Percentiles rank a stretch among this genome's conserved stretches.
phyloP scores from a whole-genome alignment of 208 protist species.

The Herpetomonas muscarum region DNA sequence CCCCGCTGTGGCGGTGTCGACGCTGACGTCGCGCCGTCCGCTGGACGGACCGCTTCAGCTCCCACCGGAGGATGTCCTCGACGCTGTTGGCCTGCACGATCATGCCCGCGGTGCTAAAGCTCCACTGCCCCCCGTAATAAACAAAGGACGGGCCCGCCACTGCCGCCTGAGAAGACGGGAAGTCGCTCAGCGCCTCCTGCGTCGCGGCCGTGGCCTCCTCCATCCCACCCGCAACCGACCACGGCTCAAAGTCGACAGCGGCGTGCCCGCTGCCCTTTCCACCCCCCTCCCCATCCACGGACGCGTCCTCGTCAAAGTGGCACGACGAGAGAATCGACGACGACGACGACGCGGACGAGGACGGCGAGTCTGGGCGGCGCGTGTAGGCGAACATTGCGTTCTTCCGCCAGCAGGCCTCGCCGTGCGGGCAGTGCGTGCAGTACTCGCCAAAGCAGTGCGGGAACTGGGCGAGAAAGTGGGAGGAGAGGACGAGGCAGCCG shows the following conservation, averaged over 20 bases:
- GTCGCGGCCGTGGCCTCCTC: background rate
- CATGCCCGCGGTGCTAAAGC: background rate
- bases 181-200: background rate
- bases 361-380: background rate
- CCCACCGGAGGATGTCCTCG: conserved; percentile 10
- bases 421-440: conserved; percentile 27
- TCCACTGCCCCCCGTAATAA: background rate
- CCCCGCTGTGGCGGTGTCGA: background rate
- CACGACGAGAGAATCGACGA: no score
- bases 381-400: conserved; percentile 2
- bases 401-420: conserved; percentile 3
- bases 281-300: no score
- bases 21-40: background rate
- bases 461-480: conserved; percentile 19
- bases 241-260: background rate
- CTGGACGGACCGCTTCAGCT: conserved; percentile 1
- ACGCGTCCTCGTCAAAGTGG: no score
- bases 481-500: conserved; percentile 21
- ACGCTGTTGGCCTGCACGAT: conserved; percentile 3
- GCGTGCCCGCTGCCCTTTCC: no score
- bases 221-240: background rate
- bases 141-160: no score
- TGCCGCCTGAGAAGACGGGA: conserved; percentile 1
- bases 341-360: background rate
- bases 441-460: conserved; percentile 26